Percentiles rank a stretch among this genome's conserved stretches.
Evolutionary conservation across 768 basidiomycete species (phyloP).

Genomic region (Termitomyces titanicus): DNA sequence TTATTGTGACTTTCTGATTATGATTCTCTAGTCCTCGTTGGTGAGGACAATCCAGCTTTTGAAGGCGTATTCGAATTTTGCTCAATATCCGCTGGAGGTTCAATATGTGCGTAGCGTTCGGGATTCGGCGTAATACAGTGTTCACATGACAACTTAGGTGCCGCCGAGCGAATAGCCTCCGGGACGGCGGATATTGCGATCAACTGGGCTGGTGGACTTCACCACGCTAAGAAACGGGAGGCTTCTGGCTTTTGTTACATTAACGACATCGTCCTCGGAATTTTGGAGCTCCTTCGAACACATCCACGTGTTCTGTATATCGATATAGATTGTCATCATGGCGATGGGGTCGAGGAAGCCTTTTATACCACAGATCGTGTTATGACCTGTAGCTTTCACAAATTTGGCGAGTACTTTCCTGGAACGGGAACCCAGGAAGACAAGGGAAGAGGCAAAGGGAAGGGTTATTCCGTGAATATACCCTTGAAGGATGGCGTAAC

Average conservation of each 20-base stretch:
- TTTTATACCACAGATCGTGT: conserved; percentile 97
- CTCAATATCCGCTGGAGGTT: conserved; percentile 93
- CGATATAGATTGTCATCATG: conserved; percentile 98
- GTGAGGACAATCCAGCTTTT: conserved; percentile 95
- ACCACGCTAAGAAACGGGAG: conserved; percentile 99
- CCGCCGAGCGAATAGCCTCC: conserved; percentile 73
- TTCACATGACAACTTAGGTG: conserved; percentile 44
- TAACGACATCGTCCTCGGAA: conserved; percentile 95
- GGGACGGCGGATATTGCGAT: conserved; percentile 91
- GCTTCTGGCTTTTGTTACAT: conserved; percentile 99
- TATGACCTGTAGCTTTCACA: conserved; percentile 97
- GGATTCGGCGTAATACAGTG: neutral
- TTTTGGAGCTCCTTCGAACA: conserved; percentile 86
- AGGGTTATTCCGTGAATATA: conserved; percentile 88
- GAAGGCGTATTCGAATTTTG: conserved; percentile 98
- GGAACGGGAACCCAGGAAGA: conserved; percentile 86
- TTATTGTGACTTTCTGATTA: neutral
- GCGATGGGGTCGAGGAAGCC: conserved; percentile 98
- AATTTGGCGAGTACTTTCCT: conserved; percentile 94
- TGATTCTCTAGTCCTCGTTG: conserved; percentile 51
- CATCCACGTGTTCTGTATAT: conserved; percentile 91
- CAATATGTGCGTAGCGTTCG: conserved; percentile 61
- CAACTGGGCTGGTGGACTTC: conserved; percentile 98
- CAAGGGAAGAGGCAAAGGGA: conserved; percentile 77
- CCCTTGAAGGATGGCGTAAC: conserved; percentile 93